Evolutionary conservation across 352 stramenopile species (phyloP).

Genomic region (Blastocystis sp.): DNA sequence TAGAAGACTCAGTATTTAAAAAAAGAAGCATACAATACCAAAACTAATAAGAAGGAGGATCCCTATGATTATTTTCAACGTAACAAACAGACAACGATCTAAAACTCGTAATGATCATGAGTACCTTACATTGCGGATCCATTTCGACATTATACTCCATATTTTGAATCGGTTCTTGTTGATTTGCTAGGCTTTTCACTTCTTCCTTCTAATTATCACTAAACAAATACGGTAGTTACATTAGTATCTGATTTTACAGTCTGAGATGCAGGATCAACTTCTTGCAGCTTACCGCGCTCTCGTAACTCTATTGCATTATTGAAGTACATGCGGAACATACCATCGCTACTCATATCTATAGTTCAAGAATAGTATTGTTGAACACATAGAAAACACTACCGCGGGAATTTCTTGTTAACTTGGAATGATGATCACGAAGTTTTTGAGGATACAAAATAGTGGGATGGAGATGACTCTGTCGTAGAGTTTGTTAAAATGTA

Average conservation of each 20-base stretch:
- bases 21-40: neutral
- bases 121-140: neutral
- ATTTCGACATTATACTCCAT: conserved; percentile 1
- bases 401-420: neutral
- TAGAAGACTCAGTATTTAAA: neutral
- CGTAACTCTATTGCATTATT: too few species aligned
- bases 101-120: neutral
- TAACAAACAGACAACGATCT: conserved; percentile 43
- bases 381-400: neutral
- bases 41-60: conserved; percentile 9
- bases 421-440: neutral
- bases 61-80: conserved; percentile 17
- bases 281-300: too few species aligned
- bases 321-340: too few species aligned
- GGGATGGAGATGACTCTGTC: neutral
- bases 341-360: too few species aligned
- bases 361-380: too few species aligned
- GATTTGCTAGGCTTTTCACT: neutral
- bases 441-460: neutral
- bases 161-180: neutral
- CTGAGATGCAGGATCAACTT: too few species aligned
- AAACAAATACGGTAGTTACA: too few species aligned
- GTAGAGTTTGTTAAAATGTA: neutral
- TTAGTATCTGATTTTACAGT: too few species aligned
- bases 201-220: neutral